A percentile compares a stretch with the other conserved stretches of the same genome.
Evolutionary conservation across 2,329 filamentous ascomycete genomes (phyloP).

Genomic region (Aspergillus sp.): DNA sequence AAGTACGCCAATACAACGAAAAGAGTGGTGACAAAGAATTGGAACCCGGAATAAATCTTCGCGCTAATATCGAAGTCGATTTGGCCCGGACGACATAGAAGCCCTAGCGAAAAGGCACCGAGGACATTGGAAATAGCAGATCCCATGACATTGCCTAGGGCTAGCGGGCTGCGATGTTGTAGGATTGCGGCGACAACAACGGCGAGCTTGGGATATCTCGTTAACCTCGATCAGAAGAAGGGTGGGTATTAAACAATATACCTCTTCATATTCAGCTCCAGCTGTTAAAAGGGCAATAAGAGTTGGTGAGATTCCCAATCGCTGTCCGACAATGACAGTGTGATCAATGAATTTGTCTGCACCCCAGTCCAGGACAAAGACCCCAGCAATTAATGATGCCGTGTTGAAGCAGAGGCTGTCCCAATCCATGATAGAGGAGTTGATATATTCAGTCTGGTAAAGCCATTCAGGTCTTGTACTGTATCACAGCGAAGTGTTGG

Average conservation of each 20-base stretch:
- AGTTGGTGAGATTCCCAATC: constrained; percentile 39
- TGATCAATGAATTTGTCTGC: constrained; percentile 48
- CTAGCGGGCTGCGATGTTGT: constrained; percentile 41
- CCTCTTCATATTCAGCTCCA: constrained; percentile 51
- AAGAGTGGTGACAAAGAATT: constrained; percentile 36
- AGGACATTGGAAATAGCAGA: constrained; percentile 49
- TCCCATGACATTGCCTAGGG: constrained; percentile 49
- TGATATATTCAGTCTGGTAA: not conserved
- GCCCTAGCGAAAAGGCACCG: constrained; percentile 47
- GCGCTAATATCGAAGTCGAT: constrained; percentile 42
- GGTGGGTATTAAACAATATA: constrained; percentile 11
- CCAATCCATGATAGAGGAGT: constrained; percentile 17
- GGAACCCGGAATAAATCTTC: constrained; percentile 40
- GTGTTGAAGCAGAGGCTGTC: constrained; percentile 33
- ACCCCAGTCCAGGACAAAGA: constrained; percentile 46
- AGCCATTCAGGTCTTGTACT: not conserved
- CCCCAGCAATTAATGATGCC: constrained; percentile 30
- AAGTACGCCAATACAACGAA: constrained; percentile 32
- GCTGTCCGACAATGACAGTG: constrained; percentile 41
- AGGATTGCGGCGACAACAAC: constrained; percentile 44
- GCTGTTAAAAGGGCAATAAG: constrained; percentile 46
- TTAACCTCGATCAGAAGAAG: no score
- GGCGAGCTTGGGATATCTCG: constrained; percentile 29
- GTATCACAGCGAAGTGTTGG: no score
- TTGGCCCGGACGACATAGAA: constrained; percentile 34